These are phyloP conservation scores for Nothopassalora personata DNA, from an alignment of 2,329 filamentous ascomycete genomes.

Conservation along the genomic window DNA sequence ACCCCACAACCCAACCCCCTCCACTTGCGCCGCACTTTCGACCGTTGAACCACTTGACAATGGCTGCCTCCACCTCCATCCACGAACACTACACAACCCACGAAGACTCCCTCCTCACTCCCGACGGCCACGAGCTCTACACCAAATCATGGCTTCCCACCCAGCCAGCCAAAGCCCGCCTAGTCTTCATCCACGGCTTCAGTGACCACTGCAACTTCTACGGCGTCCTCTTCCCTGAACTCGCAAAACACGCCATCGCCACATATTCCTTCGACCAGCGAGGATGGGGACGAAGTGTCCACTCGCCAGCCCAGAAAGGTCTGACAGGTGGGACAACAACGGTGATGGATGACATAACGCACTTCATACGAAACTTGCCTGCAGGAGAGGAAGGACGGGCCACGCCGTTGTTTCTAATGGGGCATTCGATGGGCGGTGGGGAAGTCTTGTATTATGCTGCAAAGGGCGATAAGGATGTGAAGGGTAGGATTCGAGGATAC, in stretches of 20 bases:
- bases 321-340: conserved; percentile 63
- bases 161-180: conserved; percentile 62
- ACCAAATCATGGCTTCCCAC: conserved; percentile 54
- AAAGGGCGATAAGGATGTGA: conserved; percentile 46
- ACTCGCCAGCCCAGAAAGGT: conserved; percentile 58
- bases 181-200: conserved; percentile 85
- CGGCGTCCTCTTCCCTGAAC: conserved; percentile 63
- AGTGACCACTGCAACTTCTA: conserved; percentile 78
- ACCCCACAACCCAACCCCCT: neutral
- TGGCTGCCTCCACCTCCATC: conserved; percentile 6
- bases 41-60: neutral
- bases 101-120: conserved; percentile 48
- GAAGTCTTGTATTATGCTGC: conserved; percentile 61
- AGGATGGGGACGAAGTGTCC: conserved; percentile 77
- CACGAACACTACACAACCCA: conserved; percentile 30
- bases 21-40: neutral
- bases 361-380: conserved; percentile 51
- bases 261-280: conserved; percentile 76
- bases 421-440: conserved; percentile 87
- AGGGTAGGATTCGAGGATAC: conserved; percentile 63
- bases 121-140: conserved; percentile 53
- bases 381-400: conserved; percentile 8
- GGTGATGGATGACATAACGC: conserved; percentile 73
- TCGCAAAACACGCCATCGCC: conserved; percentile 68
- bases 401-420: conserved; percentile 72